Evolutionary conservation across 2,329 filamentous ascomycete genomes (phyloP).

Genomic region (Coniosporium tulheliwenetii): DNA sequence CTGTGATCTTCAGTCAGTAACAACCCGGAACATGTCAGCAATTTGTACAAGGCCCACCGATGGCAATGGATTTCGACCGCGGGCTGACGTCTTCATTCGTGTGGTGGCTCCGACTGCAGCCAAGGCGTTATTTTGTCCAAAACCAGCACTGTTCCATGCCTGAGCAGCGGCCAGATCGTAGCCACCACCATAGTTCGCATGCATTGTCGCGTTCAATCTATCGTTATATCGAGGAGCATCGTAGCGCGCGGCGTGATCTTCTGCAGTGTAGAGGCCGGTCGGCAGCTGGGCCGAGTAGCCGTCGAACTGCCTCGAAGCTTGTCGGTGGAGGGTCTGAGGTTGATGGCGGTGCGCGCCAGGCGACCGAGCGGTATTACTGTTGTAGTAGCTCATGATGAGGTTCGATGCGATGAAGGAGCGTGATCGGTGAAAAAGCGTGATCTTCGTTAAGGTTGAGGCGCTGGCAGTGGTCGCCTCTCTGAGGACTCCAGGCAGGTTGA

Average conservation of each 20-base stretch:
- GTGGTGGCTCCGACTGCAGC: slow-evolving; percentile 39
- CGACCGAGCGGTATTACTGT: slow-evolving; percentile 54
- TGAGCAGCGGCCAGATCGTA: slow-evolving; percentile 58
- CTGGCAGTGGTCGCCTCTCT: too few relatives aligned
- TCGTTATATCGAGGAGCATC: slow-evolving; percentile 41
- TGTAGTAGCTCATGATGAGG: slow-evolving; percentile 55
- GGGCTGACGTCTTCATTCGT: slow-evolving; percentile 39
- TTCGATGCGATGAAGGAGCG: neutral
- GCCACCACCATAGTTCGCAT: slow-evolving; percentile 43
- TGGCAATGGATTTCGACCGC: slow-evolving; percentile 48
- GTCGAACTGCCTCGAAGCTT: slow-evolving; percentile 66
- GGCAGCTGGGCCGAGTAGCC: slow-evolving; percentile 39
- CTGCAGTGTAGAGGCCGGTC: slow-evolving; percentile 51
- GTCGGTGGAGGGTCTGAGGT: slow-evolving; percentile 49
- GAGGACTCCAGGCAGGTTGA: too few relatives aligned
- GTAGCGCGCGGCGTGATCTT: slow-evolving; percentile 42
- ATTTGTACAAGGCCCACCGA: slow-evolving; percentile 41
- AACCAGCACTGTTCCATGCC: slow-evolving; percentile 65
- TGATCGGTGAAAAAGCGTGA: slow-evolving; percentile 22
- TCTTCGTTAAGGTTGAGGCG: neutral
- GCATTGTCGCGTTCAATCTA: slow-evolving; percentile 42
- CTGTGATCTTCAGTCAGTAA: slow-evolving; percentile 19
- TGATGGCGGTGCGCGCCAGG: slow-evolving; percentile 58
- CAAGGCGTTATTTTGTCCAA: slow-evolving; percentile 44
- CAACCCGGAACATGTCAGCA: neutral